Base-by-base conservation (phyloP, 148 eudicot genomes). In the Amaranthus hypochondriacus region DNA sequence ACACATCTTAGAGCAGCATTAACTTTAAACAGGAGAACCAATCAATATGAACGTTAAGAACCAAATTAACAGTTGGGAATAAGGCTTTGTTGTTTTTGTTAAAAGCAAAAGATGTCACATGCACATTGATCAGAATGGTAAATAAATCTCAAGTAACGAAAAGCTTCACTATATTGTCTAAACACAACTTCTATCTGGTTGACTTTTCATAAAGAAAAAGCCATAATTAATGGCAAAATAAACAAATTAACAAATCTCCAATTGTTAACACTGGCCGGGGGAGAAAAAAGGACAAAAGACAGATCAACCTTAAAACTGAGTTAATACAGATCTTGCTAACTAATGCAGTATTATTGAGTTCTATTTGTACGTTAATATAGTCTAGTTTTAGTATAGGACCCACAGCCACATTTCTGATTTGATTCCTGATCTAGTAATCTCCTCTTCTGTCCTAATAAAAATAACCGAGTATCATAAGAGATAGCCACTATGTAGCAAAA, bases 241-340 rank as follows among this genome's bases (percentile, higher is more conserved):
- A 15, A 51, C 14, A 18, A 43, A 67, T 67, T 67, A 28, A 62
- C 42, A 9, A 48, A 51, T 50, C 4, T 72, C 56, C 13, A 51
- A 21, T 56, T 28, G 12, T 66, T 57, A 44, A 56, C n/a, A 18
- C 62, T 44, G 44, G 55, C 51, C 11, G 51, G 60, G 66, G 46
- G 56, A 3, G 49, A 53, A 44, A 13, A 46, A 65, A 15, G 48
- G 68, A 60, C 50, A 74, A 9, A 55, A 64, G 70, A 6, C 52
- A 56, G 43, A 66, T 75, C 56, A 18, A 63, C 44, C 56, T 66
- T 48, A 47, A 56, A 66, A n/a, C n/a, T 4, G 42, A 65, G 18
- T 56, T 66, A 56, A 75, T 66, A 28, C 14, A 56, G 47, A 75
- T 75, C 71, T 75, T 8, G 42, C 28, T 65, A 9, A 42, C 12